A percentile compares a stretch with the other conserved stretches of the same genome.
Conservation (phyloP, 2,329 filamentous ascomycete species). For the Colletotrichum tanaceti region DNA sequence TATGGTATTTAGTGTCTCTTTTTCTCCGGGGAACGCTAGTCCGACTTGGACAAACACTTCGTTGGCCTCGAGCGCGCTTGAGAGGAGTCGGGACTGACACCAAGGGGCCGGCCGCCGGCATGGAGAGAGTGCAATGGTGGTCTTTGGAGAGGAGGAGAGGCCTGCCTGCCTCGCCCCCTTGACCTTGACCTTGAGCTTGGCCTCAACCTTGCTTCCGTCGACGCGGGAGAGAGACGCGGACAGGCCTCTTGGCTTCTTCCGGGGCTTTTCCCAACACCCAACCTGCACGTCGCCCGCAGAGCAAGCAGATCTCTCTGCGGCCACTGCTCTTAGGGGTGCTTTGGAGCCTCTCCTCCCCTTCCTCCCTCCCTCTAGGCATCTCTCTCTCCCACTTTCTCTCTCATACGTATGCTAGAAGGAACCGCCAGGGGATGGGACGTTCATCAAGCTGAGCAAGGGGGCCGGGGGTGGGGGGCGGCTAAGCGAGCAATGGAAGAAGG, state of each 20-base stretch:
- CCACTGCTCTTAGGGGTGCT: slow-evolving; percentile 8
- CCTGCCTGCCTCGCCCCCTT: neutral
- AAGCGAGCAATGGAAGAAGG: neutral
- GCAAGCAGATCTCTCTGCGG: neutral
- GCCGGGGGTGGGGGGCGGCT: neutral
- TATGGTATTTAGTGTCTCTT: neutral
- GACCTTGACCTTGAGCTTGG: no score
- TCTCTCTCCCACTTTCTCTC: neutral
- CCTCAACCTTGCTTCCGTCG: neutral
- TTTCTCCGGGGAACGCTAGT: slow-evolving; percentile 22
- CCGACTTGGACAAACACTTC: slow-evolving; percentile 37
- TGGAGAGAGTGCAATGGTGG: no score
- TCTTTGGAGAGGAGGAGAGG: neutral
- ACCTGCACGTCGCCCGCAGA: slow-evolving; percentile 7
- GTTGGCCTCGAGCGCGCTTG: slow-evolving; percentile 20
- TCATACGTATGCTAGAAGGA: slow-evolving; percentile 20
- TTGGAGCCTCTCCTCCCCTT: no score
- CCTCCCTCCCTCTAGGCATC: no score
- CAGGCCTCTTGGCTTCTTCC: slow-evolving; percentile 18
- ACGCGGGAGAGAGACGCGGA: neutral
- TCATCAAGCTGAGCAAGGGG: neutral
- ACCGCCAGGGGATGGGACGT: neutral
- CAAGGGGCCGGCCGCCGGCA: no score
- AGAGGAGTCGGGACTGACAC: neutral
- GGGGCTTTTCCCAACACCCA: slow-evolving; percentile 15